Base-by-base conservation (phyloP, 2,329 filamentous ascomycete genomes). In the Macroventuria anomochaeta region DNA sequence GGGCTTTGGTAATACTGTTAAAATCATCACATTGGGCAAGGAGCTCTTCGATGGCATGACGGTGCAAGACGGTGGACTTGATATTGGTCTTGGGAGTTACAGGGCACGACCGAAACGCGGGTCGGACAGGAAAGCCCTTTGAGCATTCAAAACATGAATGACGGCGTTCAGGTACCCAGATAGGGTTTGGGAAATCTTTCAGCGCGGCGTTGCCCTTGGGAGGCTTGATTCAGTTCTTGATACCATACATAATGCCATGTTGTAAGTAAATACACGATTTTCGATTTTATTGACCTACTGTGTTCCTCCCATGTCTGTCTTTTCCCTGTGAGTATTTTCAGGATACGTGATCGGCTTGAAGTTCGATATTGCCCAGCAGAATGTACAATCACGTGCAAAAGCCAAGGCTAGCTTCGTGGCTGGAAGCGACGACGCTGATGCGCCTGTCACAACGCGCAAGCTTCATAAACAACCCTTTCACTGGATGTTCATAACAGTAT, bases 1-100 rank as follows among this genome's bases (percentile, higher is more conserved):
- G 25, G 88, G 83, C 0, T 85, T 92, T 54, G 90, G 89, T 11
- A 89, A 91, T 61, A 80, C 85, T 1, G 80, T 92, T 64, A 92
- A 91, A 73, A 76, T 92, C 43, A 81, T 92, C 50, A 85, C 83
- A 2, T 77, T 88, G 5, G 88, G 87, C 5, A 81, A 84, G 58
- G 87, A 89, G 66, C 78, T 83, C 26, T 89, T 88, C 62, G 84
- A 87, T 39, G 64, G 60, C 29, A 36, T 40, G 48, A 54, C 36
- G 32, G 48, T 44, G 29, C 51, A 29, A 8, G 46, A 31, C n/a
- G 44, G 51, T n/a, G 26, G 39, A 1, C 39, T 44, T 26, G 44
- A 49, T 8, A 39, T 49, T 13, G 51, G 34, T 5, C 28, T 40
- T n/a, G 51, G 44, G 10, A 36, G 39, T 40, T 54, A 49, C 15